Percentiles rank a stretch among this genome's conserved stretches.
Conservation (phyloP, 768 basidiomycete genomes). For the Russula sp. region DNA sequence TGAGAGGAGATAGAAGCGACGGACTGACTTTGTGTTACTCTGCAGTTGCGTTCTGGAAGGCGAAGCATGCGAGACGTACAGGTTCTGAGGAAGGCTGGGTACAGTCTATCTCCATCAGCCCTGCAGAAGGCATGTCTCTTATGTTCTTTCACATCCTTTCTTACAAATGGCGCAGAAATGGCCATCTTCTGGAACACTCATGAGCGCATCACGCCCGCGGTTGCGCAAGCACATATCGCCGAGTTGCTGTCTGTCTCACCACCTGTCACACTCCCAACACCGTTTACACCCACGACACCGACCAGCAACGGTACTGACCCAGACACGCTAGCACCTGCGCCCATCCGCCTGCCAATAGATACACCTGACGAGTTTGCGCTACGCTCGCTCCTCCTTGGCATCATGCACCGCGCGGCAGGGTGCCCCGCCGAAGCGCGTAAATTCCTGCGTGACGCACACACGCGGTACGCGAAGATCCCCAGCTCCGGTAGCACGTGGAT, state of each 20-base stretch:
- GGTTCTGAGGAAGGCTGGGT: slow-evolving; percentile 46
- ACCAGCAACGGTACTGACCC: slow-evolving; percentile 17
- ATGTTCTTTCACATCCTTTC: neutral
- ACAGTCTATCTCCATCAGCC: slow-evolving; percentile 53
- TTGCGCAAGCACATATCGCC: slow-evolving; percentile 54
- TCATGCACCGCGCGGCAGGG: slow-evolving; percentile 52
- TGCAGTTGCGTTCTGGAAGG: slow-evolving; percentile 66
- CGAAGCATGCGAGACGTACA: slow-evolving; percentile 51
- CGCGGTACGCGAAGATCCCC: slow-evolving; percentile 31
- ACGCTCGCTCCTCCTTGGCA: slow-evolving; percentile 61
- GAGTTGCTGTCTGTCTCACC: slow-evolving; percentile 47
- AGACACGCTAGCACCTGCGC: neutral
- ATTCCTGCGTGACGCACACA: slow-evolving; percentile 47
- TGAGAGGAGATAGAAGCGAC: neutral
- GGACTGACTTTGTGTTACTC: neutral
- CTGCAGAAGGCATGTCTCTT: slow-evolving; percentile 54
- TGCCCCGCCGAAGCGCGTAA: slow-evolving; percentile 38
- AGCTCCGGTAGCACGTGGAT: slow-evolving; percentile 58
- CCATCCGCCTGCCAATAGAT: slow-evolving; percentile 40
- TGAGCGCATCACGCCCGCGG: slow-evolving; percentile 44
- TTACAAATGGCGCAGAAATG: slow-evolving; percentile 42
- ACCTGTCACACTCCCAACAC: slow-evolving; percentile 27
- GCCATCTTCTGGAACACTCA: slow-evolving; percentile 78
- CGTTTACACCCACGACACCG: slow-evolving; percentile 23
- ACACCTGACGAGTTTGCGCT: slow-evolving; percentile 65